Percentiles rank a stretch among this genome's conserved stretches.
phyloP scores from a whole-genome alignment of 139 green algal species.

The Microglena sp. region DNA sequence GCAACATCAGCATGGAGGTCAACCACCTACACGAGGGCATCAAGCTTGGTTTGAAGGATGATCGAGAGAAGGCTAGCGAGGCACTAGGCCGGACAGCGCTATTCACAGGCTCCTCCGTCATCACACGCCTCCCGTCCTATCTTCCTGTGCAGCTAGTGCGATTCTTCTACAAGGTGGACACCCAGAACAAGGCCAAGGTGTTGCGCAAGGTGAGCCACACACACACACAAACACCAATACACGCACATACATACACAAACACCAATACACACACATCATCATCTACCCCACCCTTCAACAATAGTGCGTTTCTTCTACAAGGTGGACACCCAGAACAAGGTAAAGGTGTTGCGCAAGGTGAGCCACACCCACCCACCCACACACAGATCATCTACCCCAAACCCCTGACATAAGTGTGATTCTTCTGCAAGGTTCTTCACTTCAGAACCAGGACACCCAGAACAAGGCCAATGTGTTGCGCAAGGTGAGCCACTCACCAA shows the following conservation, averaged over 20 bases:
- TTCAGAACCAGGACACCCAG: constrained; percentile 66
- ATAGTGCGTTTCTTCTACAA: constrained; percentile 97
- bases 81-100: constrained; percentile 44
- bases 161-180: constrained; percentile 88
- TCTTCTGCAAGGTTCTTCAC: constrained; percentile 93
- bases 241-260: too few relatives aligned
- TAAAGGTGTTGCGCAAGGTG: constrained; percentile 94
- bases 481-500: too few relatives aligned
- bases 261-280: too few relatives aligned
- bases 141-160: constrained; percentile 92
- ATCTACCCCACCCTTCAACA: too few relatives aligned
- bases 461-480: constrained; percentile 97
- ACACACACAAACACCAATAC: too few relatives aligned
- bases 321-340: constrained; percentile 77
- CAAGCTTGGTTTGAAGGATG: constrained; percentile 67
- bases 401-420: too few relatives aligned
- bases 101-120: constrained; percentile 44
- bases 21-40: constrained; percentile 88
- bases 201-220: constrained; percentile 78
- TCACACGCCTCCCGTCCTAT: constrained; percentile 69
- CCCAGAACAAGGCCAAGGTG: constrained; percentile 95
- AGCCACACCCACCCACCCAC: too few relatives aligned
- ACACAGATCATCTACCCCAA: too few relatives aligned
- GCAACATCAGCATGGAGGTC: constrained; percentile 87
- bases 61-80: constrained; percentile 71